Conservation (phyloP, 2,329 filamentous ascomycete species). For the Botryotinia narcissicola region DNA sequence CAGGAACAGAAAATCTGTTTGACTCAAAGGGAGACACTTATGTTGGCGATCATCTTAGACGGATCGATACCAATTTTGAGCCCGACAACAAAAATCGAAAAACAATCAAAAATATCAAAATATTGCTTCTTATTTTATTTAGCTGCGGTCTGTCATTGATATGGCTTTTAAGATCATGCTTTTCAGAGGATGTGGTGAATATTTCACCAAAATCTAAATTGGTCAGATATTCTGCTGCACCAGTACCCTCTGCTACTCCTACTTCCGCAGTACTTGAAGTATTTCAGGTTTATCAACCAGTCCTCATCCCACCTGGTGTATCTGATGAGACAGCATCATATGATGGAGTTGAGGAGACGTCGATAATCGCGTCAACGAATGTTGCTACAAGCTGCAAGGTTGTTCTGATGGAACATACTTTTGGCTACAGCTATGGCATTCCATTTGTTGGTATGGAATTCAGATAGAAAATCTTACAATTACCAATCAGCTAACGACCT, state of each 20-base stretch:
- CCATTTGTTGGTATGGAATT: constrained; percentile 64
- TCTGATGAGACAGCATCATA: constrained; percentile 40
- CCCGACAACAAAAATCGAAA: neutral
- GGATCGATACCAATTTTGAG: neutral
- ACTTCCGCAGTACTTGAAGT: constrained; percentile 50
- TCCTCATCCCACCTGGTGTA: constrained; percentile 50
- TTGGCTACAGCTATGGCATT: constrained; percentile 69
- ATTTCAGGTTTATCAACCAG: constrained; percentile 67
- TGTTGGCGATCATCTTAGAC: neutral
- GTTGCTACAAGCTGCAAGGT: constrained; percentile 46
- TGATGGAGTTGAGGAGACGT: constrained; percentile 32
- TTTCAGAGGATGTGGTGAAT: neutral
- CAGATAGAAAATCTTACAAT: constrained; percentile 18
- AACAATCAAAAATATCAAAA: neutral
- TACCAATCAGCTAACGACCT: constrained; percentile 17
- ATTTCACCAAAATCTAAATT: constrained; percentile 18
- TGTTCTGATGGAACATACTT: constrained; percentile 67
- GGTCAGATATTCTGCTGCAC: constrained; percentile 30
- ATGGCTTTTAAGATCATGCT: constrained; percentile 18
- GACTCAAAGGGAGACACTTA: neutral
- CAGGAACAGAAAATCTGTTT: neutral
- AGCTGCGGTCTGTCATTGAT: constrained; percentile 17
- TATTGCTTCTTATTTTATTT: neutral
- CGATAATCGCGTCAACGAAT: constrained; percentile 29
- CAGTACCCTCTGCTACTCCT: constrained; percentile 30